Evolutionary conservation across 495 filamentous ascomycete genomes (phyloP).

Genomic region (Xanthoparmelia taractica): DNA sequence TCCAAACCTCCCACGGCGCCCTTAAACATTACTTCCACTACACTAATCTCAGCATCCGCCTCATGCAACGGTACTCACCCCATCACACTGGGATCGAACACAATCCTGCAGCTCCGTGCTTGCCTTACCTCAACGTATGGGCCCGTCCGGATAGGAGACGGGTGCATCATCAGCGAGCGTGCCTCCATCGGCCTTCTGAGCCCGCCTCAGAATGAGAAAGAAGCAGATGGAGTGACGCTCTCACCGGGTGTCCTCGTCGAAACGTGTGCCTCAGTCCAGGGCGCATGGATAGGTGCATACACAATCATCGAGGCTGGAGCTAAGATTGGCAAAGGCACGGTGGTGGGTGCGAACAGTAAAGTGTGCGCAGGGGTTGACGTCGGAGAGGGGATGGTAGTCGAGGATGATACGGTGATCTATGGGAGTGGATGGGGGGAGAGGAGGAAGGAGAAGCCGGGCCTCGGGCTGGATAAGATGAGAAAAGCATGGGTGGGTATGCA

Average conservation of each 20-base stretch:
- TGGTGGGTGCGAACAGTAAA: conserved; percentile 55
- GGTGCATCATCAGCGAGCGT: conserved; percentile 63
- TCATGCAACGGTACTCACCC: conserved; percentile 53
- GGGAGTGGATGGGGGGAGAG: conserved; percentile 18
- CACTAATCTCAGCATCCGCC: conserved; percentile 57
- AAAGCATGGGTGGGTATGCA: conserved; percentile 4
- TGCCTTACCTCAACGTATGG: conserved; percentile 52
- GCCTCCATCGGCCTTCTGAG: conserved; percentile 37
- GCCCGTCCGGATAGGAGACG: conserved; percentile 53
- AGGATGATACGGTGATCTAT: conserved; percentile 18
- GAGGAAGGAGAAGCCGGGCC: conserved; percentile 10
- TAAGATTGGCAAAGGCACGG: conserved; percentile 51
- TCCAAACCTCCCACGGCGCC: conserved; percentile 20
- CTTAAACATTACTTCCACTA: conserved; percentile 43
- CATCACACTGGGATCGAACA: conserved; percentile 54
- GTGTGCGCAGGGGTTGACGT: conserved; percentile 15
- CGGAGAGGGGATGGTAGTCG: conserved; percentile 16
- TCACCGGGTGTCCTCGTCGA: conserved; percentile 58
- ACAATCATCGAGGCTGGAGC: conserved; percentile 53
- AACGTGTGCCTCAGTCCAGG: conserved; percentile 33
- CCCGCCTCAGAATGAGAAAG: background rate
- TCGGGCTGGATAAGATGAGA: conserved; percentile 10
- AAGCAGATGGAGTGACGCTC: conserved; percentile 44
- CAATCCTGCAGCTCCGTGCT: conserved; percentile 62
- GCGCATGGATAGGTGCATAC: conserved; percentile 53